Evolutionary conservation across 2,329 filamentous ascomycete species (phyloP).

Genomic region (Emergomyces africanus): DNA sequence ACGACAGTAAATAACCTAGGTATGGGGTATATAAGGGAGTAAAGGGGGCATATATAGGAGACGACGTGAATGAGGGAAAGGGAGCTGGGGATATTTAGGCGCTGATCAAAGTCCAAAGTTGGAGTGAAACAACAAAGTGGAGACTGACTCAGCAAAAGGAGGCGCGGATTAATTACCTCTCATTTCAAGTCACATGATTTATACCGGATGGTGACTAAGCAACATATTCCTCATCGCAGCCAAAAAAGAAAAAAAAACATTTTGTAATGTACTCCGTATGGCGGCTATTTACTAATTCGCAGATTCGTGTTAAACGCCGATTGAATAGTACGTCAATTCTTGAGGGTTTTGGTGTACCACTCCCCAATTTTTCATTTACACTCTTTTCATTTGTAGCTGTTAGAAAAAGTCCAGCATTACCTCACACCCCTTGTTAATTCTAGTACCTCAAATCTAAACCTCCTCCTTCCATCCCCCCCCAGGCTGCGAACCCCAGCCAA

Average conservation of each 20-base stretch:
- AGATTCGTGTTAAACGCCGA: too few species aligned
- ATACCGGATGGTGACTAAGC: too few species aligned
- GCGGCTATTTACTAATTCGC: too few species aligned
- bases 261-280: too few species aligned
- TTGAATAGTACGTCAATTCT: too few species aligned
- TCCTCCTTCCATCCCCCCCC: background rate
- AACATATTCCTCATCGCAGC: too few species aligned
- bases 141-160: background rate
- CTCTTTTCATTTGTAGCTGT: background rate
- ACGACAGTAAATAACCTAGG: constrained; percentile 5
- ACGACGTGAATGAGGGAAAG: background rate
- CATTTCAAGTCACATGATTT: background rate
- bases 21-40: background rate
- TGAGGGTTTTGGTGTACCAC: too few species aligned
- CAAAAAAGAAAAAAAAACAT: too few species aligned
- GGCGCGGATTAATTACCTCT: background rate
- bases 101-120: background rate
- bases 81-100: background rate
- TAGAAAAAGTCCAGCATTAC: background rate
- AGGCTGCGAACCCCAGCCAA: background rate
- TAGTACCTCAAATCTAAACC: too few species aligned
- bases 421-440: too few species aligned
- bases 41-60: background rate
- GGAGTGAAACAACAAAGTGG: background rate
- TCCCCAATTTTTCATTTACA: background rate